Conservation (phyloP, 129 eudicot genomes). For the Escallonia rubra region DNA sequence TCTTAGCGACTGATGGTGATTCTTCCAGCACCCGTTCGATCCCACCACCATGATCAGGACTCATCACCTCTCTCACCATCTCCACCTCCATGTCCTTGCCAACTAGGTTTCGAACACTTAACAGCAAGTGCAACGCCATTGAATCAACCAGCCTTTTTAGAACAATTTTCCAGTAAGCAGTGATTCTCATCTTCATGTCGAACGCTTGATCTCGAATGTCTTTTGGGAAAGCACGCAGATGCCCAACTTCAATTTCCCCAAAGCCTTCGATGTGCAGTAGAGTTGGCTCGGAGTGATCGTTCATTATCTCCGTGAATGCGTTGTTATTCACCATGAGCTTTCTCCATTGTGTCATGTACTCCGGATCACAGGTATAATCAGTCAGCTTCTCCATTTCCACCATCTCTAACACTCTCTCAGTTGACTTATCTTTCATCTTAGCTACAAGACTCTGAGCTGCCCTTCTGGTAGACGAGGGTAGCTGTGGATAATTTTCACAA, state of each 20-base stretch:
- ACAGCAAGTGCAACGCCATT: constrained; percentile 22
- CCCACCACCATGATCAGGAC: constrained; percentile 15
- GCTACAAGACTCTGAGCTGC: constrained; percentile 10
- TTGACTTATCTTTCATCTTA: constrained; percentile 8
- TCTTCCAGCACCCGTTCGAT: constrained; percentile 32
- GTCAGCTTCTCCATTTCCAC: constrained; percentile 33
- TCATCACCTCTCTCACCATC: constrained; percentile 18
- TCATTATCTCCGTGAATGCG: neutral
- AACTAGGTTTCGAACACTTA: constrained; percentile 13
- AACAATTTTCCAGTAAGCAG: constrained; percentile 33
- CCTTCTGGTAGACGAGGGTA: constrained; percentile 21
- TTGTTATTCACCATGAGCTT: constrained; percentile 12
- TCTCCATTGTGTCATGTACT: constrained; percentile 14
- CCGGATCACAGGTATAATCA: constrained; percentile 31
- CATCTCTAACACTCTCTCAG: constrained; percentile 22
- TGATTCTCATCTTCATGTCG: constrained; percentile 32
- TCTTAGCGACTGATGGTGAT: constrained; percentile 7
- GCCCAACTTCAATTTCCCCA: constrained; percentile 1
- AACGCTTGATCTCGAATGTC: constrained; percentile 22
- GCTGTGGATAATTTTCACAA: constrained; percentile 22
- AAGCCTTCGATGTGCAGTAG: constrained; percentile 2
- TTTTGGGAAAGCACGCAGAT: neutral
- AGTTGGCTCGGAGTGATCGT: neutral
- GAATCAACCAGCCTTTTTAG: constrained; percentile 27
- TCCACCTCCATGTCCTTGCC: constrained; percentile 13